Conservation (phyloP, 768 basidiomycete genomes). For the Brasilioporus rufonigricans region DNA sequence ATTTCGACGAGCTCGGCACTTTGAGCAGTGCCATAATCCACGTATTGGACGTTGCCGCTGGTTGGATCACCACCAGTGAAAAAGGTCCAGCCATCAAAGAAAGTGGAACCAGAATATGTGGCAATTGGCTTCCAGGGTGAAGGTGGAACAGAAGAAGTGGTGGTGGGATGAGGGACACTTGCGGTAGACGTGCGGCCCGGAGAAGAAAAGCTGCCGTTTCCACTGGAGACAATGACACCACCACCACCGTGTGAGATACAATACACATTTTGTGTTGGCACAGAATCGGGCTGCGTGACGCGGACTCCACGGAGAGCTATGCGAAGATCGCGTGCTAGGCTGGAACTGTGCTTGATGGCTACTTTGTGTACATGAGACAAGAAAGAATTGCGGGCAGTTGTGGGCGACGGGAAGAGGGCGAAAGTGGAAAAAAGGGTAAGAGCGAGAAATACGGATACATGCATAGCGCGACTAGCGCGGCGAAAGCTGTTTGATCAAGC, state of each 20-base stretch:
- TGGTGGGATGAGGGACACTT: constrained; percentile 16
- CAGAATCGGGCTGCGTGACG: constrained; percentile 37
- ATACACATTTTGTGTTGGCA: constrained; percentile 32
- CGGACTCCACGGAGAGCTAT: constrained; percentile 58
- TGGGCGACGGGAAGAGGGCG: constrained; percentile 23
- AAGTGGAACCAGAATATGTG: constrained; percentile 61
- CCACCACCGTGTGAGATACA: constrained; percentile 32
- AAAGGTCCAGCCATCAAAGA: constrained; percentile 86
- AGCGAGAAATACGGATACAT: constrained; percentile 25
- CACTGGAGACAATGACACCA: constrained; percentile 19
- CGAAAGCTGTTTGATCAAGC: not conserved
- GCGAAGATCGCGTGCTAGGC: constrained; percentile 67
- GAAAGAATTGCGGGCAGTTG: constrained; percentile 29
- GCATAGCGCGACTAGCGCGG: constrained; percentile 21
- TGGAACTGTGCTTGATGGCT: constrained; percentile 57
- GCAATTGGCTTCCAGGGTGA: constrained; percentile 62
- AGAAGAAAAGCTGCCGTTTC: constrained; percentile 21
- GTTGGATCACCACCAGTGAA: constrained; percentile 72
- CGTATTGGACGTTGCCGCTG: constrained; percentile 64
- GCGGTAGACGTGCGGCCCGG: constrained; percentile 25
- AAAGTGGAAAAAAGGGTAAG: constrained; percentile 31
- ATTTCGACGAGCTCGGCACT: constrained; percentile 60
- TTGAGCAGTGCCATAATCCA: constrained; percentile 59
- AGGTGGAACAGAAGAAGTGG: constrained; percentile 27
- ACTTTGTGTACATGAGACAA: constrained; percentile 48